These are phyloP conservation scores for Chlorella variabilis DNA, from an alignment of 163 green algal genomes.

Conservation along the genomic window DNA sequence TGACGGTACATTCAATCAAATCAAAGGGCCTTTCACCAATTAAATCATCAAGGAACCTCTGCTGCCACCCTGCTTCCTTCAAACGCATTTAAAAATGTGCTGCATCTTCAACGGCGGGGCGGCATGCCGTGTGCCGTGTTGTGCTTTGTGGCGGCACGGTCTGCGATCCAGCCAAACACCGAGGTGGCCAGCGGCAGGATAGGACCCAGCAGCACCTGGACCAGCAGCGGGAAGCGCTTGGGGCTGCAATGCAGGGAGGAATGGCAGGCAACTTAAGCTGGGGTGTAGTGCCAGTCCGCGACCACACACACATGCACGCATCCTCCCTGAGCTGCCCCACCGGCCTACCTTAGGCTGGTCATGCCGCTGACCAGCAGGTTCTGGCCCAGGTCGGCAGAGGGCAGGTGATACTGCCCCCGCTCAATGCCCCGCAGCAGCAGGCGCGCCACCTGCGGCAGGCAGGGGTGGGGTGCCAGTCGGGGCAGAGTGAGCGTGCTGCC, in stretches of 20 bases:
- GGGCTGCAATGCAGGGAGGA: slow-evolving; percentile 7
- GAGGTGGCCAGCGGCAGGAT: slow-evolving; percentile 22
- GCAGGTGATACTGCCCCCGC: slow-evolving; percentile 68
- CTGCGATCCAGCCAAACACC: slow-evolving; percentile 26
- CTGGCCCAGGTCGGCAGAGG: slow-evolving; percentile 64
- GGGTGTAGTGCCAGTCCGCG: background rate
- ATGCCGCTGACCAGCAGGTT: slow-evolving; percentile 55
- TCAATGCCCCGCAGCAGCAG: slow-evolving; percentile 64
- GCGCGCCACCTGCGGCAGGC: slow-evolving; percentile 55
- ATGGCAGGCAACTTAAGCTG: slow-evolving; percentile 6
- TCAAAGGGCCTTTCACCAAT: no score
- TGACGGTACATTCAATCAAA: no score
- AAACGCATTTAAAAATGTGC: no score
- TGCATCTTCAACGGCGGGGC: background rate
- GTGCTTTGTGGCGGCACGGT: slow-evolving; percentile 32
- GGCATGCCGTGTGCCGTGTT: slow-evolving; percentile 36
- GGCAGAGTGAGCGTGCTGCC: no score
- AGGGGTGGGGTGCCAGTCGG: no score
- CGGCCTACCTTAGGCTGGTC: slow-evolving; percentile 35
- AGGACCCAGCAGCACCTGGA: slow-evolving; percentile 20
- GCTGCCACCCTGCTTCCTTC: no score
- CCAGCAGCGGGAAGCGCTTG: slow-evolving; percentile 19
- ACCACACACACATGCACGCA: background rate
- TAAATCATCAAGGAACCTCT: no score
- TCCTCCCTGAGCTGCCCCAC: no score